Conservation (phyloP, 2,329 filamentous ascomycete species). For the Phyllosticta citribraziliensis region DNA sequence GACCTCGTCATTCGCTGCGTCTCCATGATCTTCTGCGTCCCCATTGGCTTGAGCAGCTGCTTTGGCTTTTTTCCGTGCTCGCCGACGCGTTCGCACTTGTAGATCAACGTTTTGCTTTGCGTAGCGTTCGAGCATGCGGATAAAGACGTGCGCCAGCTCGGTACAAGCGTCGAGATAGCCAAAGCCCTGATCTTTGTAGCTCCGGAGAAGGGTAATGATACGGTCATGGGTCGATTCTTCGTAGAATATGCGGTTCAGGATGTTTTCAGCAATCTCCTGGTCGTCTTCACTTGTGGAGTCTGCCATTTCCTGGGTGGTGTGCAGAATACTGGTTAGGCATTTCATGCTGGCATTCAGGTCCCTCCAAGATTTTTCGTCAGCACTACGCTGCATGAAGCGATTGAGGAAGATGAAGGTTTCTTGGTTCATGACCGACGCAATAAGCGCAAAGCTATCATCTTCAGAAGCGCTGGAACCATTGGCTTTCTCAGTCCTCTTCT, state of each 20-base stretch:
- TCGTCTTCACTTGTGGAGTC: constrained; percentile 81
- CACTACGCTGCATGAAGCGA: constrained; percentile 65
- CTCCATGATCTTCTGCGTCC: constrained; percentile 39
- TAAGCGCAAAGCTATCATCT: constrained; percentile 69
- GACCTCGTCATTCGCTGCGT: constrained; percentile 59
- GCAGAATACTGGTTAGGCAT: constrained; percentile 87
- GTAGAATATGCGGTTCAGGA: constrained; percentile 94
- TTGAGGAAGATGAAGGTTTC: constrained; percentile 89
- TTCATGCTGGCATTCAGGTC: constrained; percentile 82
- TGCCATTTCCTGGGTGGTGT: constrained; percentile 88
- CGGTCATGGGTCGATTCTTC: constrained; percentile 90
- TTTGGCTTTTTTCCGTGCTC: constrained; percentile 56
- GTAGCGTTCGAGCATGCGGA: constrained; percentile 85
- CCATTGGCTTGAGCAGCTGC: constrained; percentile 39
- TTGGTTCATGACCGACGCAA: constrained; percentile 85
- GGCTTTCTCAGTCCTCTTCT: constrained; percentile 38
- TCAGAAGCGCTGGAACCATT: constrained; percentile 37
- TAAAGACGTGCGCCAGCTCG: constrained; percentile 81
- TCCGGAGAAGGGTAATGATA: constrained; percentile 66
- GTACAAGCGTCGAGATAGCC: constrained; percentile 88
- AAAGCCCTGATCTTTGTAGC: constrained; percentile 90
- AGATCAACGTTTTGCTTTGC: constrained; percentile 92
- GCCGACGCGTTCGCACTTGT: constrained; percentile 75
- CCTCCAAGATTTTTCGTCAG: constrained; percentile 78
- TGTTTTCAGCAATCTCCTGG: constrained; percentile 95